Evolutionary conservation across 768 basidiomycete species (phyloP), one percentile per base, ranked within the genome.

Genomic region (Hygrophorus russula): DNA sequence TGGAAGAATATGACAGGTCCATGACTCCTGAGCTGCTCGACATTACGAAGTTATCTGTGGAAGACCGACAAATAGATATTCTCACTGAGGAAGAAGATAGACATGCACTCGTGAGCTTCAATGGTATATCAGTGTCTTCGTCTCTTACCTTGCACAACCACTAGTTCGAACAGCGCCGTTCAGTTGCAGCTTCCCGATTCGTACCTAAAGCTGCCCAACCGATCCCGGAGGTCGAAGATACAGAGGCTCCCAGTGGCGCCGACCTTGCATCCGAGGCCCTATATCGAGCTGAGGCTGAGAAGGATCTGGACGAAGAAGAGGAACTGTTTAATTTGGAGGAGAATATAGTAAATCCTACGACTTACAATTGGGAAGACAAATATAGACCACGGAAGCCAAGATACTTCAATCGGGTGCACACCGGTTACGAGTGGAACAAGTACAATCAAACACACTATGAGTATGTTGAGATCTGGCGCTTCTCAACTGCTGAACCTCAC

Each of bases 391-490:
- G 96, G 29, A 99, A 98, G 61, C 96, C 96, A 36, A 73, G 93
- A 49, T 99, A 97, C 69, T 97, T 98, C 69, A 99, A 99, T 58
- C 82, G 96, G 46, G 96, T 98, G 18, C 92, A 98, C 56, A 99
- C 96, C 24, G 96, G 96, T 19, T 99, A 94, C 58, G 96, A 99
- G 60, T 99, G 96, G 96, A 98, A 94, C 70, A 98, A 97, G 69
- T 99, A 98, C 63, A 98, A 98, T 61, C 94, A 98, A 61, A 98
- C 96, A 3, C 96, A 98, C 65, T 99, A 98, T 62, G 96, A 97
- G 90, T 94, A 67, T 50, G 87, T 73, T 15, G 44, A 37, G n/a
- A 47, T 11, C 12, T 49, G 11, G 15, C n/a, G n/a, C 36, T 46
- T 9, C 14, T 10, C 36, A 39, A 32, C 46, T 5, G 40, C 40